Evolutionary conservation across 805 yeast species (phyloP).

Genomic region (Wickerhamomyces kurtzmanii): DNA sequence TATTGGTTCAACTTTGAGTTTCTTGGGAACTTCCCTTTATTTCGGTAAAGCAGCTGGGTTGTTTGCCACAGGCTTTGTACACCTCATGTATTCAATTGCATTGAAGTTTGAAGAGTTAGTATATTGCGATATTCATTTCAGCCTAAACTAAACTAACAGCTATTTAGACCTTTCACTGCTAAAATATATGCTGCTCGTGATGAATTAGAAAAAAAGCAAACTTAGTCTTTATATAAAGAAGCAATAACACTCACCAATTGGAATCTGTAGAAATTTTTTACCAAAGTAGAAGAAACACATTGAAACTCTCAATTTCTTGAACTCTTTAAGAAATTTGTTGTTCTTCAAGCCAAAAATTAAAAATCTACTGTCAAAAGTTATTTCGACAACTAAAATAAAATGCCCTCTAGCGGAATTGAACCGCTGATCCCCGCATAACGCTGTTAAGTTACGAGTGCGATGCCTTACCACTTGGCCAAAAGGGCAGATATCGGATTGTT

Average conservation of each 20-base stretch:
- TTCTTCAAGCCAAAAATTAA: neutral
- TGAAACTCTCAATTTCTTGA: neutral
- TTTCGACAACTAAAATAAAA: too few relatives aligned
- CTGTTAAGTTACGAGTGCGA: slow-evolving; percentile 52
- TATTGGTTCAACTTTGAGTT: slow-evolving; percentile 82
- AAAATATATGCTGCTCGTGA: slow-evolving; percentile 76
- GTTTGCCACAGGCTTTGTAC: slow-evolving; percentile 61
- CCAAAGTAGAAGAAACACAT: neutral
- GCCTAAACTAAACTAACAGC: slow-evolving; percentile 5
- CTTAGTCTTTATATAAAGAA: too few relatives aligned
- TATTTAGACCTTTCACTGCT: slow-evolving; percentile 72
- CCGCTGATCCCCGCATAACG: slow-evolving; percentile 51
- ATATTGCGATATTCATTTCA: neutral
- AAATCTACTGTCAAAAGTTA: too few relatives aligned
- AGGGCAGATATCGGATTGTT: too few relatives aligned
- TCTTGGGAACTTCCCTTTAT: slow-evolving; percentile 84
- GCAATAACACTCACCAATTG: too few relatives aligned
- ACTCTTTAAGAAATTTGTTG: neutral
- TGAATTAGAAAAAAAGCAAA: slow-evolving; percentile 20
- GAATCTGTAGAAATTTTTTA: neutral
- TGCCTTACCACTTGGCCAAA: slow-evolving; percentile 51
- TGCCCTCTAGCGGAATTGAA: slow-evolving; percentile 48
- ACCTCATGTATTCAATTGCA: slow-evolving; percentile 76
- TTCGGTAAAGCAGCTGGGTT: slow-evolving; percentile 88
- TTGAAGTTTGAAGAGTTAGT: slow-evolving; percentile 70